A percentile compares a stretch with the other conserved stretches of the same genome.
phyloP scores from a whole-genome alignment of 306 rosid species.

The Vachellia collinsii region DNA sequence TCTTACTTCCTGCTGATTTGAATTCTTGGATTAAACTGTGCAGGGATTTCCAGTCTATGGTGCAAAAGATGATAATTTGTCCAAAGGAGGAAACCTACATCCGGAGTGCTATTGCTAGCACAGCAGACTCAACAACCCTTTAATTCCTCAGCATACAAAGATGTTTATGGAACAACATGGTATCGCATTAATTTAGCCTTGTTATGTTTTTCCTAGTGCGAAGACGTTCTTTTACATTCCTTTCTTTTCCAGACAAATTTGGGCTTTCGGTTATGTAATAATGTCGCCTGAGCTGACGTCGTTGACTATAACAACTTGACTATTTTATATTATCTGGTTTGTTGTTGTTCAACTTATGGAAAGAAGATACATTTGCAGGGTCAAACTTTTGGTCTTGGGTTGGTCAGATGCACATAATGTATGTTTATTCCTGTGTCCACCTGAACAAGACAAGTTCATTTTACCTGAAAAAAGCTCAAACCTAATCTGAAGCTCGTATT shows the following conservation, averaged over 20 bases:
- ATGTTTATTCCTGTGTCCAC: neutral
- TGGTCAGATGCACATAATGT: neutral
- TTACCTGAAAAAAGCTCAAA: neutral
- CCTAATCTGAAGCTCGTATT: neutral
- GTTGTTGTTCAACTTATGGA: neutral
- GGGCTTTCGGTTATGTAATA: neutral
- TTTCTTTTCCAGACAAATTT: conserved; percentile 13
- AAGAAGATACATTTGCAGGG: neutral
- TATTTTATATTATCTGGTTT: neutral
- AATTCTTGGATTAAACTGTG: conserved; percentile 29
- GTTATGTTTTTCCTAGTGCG: conserved; percentile 13
- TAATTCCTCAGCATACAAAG: conserved; percentile 3
- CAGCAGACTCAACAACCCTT: conserved; percentile 36
- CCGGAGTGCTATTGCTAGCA: conserved; percentile 45
- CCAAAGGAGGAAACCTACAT: conserved; percentile 53
- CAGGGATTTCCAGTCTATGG: conserved; percentile 60
- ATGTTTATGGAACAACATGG: neutral
- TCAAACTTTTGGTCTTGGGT: neutral
- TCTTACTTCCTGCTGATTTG: conserved; percentile 11
- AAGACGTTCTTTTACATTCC: neutral
- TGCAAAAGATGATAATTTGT: conserved; percentile 53
- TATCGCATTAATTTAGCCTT: neutral
- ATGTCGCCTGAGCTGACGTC: neutral
- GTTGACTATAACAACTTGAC: neutral
- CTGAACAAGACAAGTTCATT: neutral